Percentiles rank a stretch among this genome's conserved stretches.
phyloP scores from a whole-genome alignment of 257 asterid genomes.

The Asclepias syriaca region DNA sequence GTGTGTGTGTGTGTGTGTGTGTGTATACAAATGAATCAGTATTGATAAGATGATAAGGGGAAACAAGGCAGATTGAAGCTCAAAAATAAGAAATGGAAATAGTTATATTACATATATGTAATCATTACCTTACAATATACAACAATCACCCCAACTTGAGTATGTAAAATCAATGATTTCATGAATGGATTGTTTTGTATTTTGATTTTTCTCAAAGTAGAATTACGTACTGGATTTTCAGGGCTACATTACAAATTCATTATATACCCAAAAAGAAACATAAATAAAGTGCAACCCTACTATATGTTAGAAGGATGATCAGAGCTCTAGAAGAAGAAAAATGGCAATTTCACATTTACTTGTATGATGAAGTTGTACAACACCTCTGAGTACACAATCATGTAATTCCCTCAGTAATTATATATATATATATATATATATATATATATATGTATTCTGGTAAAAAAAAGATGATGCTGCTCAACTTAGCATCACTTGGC shows the following conservation, averaged over 20 bases:
- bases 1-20: too few species aligned
- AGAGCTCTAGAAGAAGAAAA: neutral
- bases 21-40: neutral
- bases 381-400: neutral
- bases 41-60: too few species aligned
- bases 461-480: slow-evolving; percentile 1
- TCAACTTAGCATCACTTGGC: neutral
- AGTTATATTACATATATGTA: too few species aligned
- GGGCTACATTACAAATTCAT: neutral
- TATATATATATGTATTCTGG: neutral
- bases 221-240: neutral
- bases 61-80: neutral
- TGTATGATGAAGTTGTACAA: neutral
- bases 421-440: neutral
- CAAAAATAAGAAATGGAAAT: too few species aligned
- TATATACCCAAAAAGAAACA: neutral
- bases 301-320: neutral
- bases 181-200: too few species aligned
- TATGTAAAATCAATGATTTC: too few species aligned
- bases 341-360: neutral
- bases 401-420: neutral
- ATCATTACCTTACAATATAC: too few species aligned
- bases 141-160: too few species aligned
- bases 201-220: too few species aligned
- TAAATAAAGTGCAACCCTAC: neutral